These are phyloP conservation scores for Dichotomopilus funicola DNA, from an alignment of 2,329 filamentous ascomycete genomes.

Conservation along the genomic window DNA sequence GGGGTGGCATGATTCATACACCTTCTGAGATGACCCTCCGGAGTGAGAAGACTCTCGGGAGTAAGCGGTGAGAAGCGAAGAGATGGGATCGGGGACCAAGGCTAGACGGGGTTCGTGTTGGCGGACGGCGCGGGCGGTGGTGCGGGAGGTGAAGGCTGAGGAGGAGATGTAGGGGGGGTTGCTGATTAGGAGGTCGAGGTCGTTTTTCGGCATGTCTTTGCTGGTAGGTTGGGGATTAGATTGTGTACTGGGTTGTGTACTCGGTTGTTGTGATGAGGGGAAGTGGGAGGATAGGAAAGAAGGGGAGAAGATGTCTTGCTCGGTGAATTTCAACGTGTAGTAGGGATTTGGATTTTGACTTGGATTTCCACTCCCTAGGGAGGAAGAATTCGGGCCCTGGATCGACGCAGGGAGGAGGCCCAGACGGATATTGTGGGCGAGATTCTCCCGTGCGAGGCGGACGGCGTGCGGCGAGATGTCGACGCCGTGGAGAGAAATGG, in stretches of 20 bases:
- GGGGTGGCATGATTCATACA: constrained; percentile 13
- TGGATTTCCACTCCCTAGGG: too few relatives aligned
- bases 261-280: background rate
- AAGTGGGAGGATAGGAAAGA: background rate
- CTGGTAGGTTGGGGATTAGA: background rate
- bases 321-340: constrained; percentile 10
- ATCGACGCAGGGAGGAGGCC: constrained; percentile 11
- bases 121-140: constrained; percentile 67
- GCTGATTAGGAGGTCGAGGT: constrained; percentile 63
- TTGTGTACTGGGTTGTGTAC: background rate
- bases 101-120: constrained; percentile 75
- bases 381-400: constrained; percentile 14
- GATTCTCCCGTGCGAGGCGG: constrained; percentile 58
- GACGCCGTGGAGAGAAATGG: constrained; percentile 56
- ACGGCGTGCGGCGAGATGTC: constrained; percentile 67
- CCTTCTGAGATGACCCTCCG: too few relatives aligned
- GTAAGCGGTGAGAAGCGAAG: background rate
- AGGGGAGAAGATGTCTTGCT: constrained; percentile 20
- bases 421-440: constrained; percentile 41
- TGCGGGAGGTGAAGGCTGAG: constrained; percentile 47
- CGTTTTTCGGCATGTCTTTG: background rate
- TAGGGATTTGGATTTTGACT: background rate
- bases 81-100: constrained; percentile 46
- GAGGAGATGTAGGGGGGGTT: constrained; percentile 90
- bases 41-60: too few relatives aligned